Percentiles rank a stretch among this genome's conserved stretches.
Conservation (phyloP, 2,329 filamentous ascomycete genomes). For the Neofusicoccum sp. region DNA sequence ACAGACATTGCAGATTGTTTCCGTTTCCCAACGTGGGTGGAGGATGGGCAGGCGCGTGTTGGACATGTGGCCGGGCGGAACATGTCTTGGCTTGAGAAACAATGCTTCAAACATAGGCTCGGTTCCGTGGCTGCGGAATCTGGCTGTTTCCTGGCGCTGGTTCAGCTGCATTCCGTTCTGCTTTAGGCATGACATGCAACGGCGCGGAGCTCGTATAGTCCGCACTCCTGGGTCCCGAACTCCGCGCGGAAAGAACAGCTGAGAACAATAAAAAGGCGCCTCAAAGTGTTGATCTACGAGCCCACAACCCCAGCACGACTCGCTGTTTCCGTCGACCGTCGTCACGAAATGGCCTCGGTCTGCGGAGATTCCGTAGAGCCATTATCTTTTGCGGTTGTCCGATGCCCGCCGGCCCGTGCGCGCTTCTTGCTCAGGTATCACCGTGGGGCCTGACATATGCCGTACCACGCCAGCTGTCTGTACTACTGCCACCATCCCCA, state of each 20-base stretch:
- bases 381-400: neutral
- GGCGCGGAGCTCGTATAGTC: constrained; percentile 17
- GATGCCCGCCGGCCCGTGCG: neutral
- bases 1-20: constrained; percentile 1
- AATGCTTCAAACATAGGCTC: neutral
- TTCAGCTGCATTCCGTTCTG: constrained; percentile 11
- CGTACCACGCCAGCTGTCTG: constrained; percentile 15
- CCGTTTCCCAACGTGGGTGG: constrained; percentile 2
- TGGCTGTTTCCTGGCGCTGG: neutral
- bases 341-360: neutral
- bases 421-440: constrained; percentile 1
- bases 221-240: constrained; percentile 4
- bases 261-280: neutral
- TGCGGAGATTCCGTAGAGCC: neutral
- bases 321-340: neutral
- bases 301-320: neutral
- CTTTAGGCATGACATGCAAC: constrained; percentile 18
- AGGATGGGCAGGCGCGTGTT: neutral
- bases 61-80: neutral
- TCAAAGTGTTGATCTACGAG: neutral
- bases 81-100: neutral
- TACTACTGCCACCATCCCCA: neutral
- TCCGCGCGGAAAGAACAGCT: neutral
- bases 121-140: constrained; percentile 10
- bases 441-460: constrained; percentile 13